Conservation (phyloP, 2,329 filamentous ascomycete genomes). For the Claviceps paspali region DNA sequence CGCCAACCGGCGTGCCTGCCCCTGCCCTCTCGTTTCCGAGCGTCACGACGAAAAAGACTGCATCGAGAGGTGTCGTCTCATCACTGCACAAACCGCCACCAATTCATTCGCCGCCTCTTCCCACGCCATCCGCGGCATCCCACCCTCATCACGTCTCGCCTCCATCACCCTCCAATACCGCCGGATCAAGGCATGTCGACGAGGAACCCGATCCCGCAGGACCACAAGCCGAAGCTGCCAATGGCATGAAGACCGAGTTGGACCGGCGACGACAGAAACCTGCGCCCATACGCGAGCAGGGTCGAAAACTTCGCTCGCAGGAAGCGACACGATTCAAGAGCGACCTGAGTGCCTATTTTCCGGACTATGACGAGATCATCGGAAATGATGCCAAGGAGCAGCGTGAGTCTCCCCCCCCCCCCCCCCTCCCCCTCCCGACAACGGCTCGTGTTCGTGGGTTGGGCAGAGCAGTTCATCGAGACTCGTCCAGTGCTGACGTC, state of each 20-base stretch:
- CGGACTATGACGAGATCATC: slow-evolving; percentile 88
- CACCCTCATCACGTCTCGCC: slow-evolving; percentile 5
- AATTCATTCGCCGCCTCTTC: slow-evolving; percentile 2
- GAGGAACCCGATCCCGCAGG: slow-evolving; percentile 24
- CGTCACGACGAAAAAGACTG: slow-evolving; percentile 4
- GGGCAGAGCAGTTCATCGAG: neutral
- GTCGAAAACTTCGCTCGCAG: slow-evolving; percentile 70
- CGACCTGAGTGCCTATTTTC: slow-evolving; percentile 79
- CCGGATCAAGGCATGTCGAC: slow-evolving; percentile 9
- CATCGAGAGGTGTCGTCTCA: neutral
- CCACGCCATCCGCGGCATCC: slow-evolving; percentile 2
- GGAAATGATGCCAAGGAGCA: slow-evolving; percentile 67
- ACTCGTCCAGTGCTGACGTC: neutral
- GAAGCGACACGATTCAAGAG: slow-evolving; percentile 79
- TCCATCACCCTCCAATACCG: slow-evolving; percentile 7
- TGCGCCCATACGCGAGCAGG: slow-evolving; percentile 39
- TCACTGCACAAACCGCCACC: neutral
- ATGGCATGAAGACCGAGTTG: slow-evolving; percentile 47
- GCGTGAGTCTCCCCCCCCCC: slow-evolving; percentile 36
- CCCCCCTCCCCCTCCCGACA: too few relatives aligned
- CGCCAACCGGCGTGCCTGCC: slow-evolving; percentile 9
- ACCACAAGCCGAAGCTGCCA: slow-evolving; percentile 42
- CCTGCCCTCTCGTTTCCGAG: slow-evolving; percentile 3
- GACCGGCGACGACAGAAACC: slow-evolving; percentile 36
- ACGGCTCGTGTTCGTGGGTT: neutral